Conservation (phyloP, 2,329 filamentous ascomycete genomes). For the Fusarium oligoseptatum region DNA sequence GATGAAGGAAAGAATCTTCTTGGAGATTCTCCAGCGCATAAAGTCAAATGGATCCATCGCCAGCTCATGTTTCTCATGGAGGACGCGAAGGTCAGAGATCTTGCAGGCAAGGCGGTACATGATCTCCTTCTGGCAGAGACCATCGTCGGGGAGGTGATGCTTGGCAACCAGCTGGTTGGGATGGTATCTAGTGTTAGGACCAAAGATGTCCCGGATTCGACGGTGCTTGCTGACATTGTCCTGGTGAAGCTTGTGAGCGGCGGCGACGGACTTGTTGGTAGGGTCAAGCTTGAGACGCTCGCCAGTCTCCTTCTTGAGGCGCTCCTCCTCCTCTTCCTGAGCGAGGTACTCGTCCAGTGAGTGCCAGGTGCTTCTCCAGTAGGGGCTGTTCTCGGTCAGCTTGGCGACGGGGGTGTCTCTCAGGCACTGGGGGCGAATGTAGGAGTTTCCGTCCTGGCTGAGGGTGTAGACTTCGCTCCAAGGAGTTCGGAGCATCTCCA, state of each 20-base stretch:
- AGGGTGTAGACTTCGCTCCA: slow-evolving; percentile 36
- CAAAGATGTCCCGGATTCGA: slow-evolving; percentile 54
- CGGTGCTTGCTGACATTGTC: slow-evolving; percentile 52
- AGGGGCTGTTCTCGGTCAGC: slow-evolving; percentile 46
- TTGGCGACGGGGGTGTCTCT: slow-evolving; percentile 46
- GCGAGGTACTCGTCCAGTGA: slow-evolving; percentile 49
- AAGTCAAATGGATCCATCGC: slow-evolving; percentile 56
- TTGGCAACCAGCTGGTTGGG: slow-evolving; percentile 55
- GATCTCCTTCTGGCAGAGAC: slow-evolving; percentile 51
- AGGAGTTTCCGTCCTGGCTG: slow-evolving; percentile 42
- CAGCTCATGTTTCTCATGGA: slow-evolving; percentile 44
- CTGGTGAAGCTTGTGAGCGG: slow-evolving; percentile 41
- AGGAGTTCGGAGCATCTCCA: slow-evolving; percentile 28
- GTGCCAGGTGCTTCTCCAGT: slow-evolving; percentile 50
- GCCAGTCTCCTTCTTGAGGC: slow-evolving; percentile 29
- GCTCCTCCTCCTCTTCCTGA: slow-evolving; percentile 40
- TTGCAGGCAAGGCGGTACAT: slow-evolving; percentile 54
- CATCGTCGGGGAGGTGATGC: slow-evolving; percentile 47
- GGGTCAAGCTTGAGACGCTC: slow-evolving; percentile 13
- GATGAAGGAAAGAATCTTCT: slow-evolving; percentile 19
- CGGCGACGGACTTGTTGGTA: slow-evolving; percentile 9
- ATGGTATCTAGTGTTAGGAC: slow-evolving; percentile 46
- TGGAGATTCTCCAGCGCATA: slow-evolving; percentile 51
- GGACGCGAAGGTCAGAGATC: slow-evolving; percentile 48
- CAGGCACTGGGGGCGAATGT: slow-evolving; percentile 42